Percentiles rank a stretch among this genome's conserved stretches.
These are phyloP conservation scores for Colletotrichum lentis DNA, from an alignment of 2,329 filamentous ascomycete species.

Conservation along the genomic window DNA sequence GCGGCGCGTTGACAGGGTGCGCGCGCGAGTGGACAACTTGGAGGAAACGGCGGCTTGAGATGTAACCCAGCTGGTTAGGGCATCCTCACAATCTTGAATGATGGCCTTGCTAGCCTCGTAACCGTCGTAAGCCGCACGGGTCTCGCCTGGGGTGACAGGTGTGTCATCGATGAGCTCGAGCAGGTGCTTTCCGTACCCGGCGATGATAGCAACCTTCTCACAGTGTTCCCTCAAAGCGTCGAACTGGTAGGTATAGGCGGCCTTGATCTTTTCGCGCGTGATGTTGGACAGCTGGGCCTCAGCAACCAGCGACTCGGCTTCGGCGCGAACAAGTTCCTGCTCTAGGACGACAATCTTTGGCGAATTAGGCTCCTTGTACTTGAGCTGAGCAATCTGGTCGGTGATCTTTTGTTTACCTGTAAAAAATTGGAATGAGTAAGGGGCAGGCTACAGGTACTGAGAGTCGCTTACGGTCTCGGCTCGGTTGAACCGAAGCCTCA, in stretches of 20 bases:
- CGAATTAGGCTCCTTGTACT: conserved; percentile 99
- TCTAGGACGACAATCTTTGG: conserved; percentile 97
- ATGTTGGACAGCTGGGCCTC: conserved; percentile 99
- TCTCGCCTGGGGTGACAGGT: conserved; percentile 96
- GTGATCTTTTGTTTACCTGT: conserved; percentile 98
- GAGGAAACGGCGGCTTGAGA: conserved; percentile 88
- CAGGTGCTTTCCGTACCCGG: conserved; percentile 97
- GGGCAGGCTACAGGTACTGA: neutral
- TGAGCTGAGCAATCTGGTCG: conserved; percentile 97
- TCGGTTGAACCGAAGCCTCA: conserved; percentile 96
- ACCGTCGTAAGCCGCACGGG: conserved; percentile 92
- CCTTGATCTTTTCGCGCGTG: conserved; percentile 98
- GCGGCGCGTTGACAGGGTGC: conserved; percentile 86
- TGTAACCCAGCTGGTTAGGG: conserved; percentile 95
- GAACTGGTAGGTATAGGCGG: conserved; percentile 97
- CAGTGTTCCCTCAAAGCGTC: conserved; percentile 96
- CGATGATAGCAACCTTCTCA: conserved; percentile 98
- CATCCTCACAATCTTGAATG: conserved; percentile 98
- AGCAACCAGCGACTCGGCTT: conserved; percentile 97
- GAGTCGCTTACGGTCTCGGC: conserved; percentile 82
- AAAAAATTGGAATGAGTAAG: conserved; percentile 39
- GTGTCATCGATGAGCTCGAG: conserved; percentile 96
- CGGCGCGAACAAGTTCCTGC: conserved; percentile 96
- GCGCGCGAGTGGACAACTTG: conserved; percentile 85
- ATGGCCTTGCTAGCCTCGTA: conserved; percentile 99